phyloP scores from a whole-genome alignment of 2,329 filamentous ascomycete species.

The Botryosphaeria dothidea region DNA sequence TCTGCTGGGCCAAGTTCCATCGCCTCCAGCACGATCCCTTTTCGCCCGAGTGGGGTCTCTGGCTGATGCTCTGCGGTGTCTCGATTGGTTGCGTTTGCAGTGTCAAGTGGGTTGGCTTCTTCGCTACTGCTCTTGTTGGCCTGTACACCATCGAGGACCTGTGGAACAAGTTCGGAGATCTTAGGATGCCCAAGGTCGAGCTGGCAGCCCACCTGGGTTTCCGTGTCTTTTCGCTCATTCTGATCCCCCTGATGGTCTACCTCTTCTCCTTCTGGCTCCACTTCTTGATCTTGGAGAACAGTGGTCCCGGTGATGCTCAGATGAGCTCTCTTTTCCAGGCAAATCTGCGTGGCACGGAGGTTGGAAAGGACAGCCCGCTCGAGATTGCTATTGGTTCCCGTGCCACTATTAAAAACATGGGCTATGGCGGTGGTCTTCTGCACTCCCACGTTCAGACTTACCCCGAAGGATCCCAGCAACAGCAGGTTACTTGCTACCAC shows the following conservation, averaged over 20 bases:
- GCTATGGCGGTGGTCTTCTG: constrained; percentile 92
- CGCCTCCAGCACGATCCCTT: constrained; percentile 83
- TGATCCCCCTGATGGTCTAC: constrained; percentile 88
- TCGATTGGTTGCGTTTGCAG: constrained; percentile 98
- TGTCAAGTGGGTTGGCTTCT: constrained; percentile 97
- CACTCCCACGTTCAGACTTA: constrained; percentile 97
- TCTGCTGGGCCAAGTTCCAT: constrained; percentile 98
- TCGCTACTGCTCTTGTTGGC: constrained; percentile 91
- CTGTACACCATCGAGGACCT: constrained; percentile 95
- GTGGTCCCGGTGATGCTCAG: constrained; percentile 95
- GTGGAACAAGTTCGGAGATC: constrained; percentile 96
- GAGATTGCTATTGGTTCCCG: constrained; percentile 88
- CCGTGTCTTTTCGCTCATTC: constrained; percentile 81
- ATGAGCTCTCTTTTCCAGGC: constrained; percentile 99
- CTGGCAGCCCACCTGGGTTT: constrained; percentile 77
- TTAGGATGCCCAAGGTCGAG: constrained; percentile 77
- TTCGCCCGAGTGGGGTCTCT: constrained; percentile 87
- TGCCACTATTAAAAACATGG: constrained; percentile 98
- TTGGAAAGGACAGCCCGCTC: constrained; percentile 90
- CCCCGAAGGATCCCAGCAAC: constrained; percentile 88
- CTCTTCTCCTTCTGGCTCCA: constrained; percentile 94
- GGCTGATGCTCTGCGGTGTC: constrained; percentile 89
- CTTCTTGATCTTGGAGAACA: constrained; percentile 90
- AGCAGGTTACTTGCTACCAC: constrained; percentile 98
- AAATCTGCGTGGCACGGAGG: constrained; percentile 88